Conservation (phyloP, 2,329 filamentous ascomycete species). For the Lasiodiplodia sp. region DNA sequence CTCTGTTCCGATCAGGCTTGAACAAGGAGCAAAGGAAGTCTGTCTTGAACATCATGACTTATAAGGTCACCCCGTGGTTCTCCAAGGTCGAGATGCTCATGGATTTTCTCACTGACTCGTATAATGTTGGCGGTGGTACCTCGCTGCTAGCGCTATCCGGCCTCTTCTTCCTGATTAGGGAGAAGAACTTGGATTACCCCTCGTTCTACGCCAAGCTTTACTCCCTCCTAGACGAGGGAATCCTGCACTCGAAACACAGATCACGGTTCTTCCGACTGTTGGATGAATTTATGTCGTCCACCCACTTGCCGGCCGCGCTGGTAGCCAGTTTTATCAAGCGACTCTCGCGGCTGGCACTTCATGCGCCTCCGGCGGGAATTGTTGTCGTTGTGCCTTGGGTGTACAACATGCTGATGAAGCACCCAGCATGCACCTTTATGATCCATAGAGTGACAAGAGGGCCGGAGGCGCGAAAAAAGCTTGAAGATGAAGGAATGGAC, state of each 20-base stretch:
- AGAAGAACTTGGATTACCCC: conserved; percentile 95
- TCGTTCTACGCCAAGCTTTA: conserved; percentile 95
- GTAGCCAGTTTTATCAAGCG: conserved; percentile 97
- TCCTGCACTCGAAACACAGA: conserved; percentile 93
- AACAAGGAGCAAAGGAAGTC: conserved; percentile 78
- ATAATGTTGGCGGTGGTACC: conserved; percentile 83
- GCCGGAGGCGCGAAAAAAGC: conserved; percentile 61
- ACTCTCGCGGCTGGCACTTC: conserved; percentile 82
- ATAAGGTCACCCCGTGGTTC: conserved; percentile 88
- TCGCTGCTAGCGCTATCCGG: conserved; percentile 90
- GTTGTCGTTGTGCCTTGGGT: conserved; percentile 91
- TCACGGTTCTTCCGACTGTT: conserved; percentile 92
- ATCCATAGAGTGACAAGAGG: conserved; percentile 78
- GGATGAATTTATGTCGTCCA: conserved; percentile 88
- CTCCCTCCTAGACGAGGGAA: conserved; percentile 82
- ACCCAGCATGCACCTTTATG: conserved; percentile 95
- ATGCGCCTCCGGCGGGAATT: conserved; percentile 87
- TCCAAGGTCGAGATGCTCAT: conserved; percentile 85
- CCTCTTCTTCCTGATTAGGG: conserved; percentile 91
- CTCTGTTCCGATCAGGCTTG: conserved; percentile 72
- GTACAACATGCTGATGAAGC: conserved; percentile 91
- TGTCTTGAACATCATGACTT: conserved; percentile 77
- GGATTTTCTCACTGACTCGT: conserved; percentile 96
- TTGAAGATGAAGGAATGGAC: conserved; percentile 68
- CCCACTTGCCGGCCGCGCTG: conserved; percentile 87